Evolutionary conservation across 306 rosid species (phyloP).

Genomic region (Casuarina equisetifolia): DNA sequence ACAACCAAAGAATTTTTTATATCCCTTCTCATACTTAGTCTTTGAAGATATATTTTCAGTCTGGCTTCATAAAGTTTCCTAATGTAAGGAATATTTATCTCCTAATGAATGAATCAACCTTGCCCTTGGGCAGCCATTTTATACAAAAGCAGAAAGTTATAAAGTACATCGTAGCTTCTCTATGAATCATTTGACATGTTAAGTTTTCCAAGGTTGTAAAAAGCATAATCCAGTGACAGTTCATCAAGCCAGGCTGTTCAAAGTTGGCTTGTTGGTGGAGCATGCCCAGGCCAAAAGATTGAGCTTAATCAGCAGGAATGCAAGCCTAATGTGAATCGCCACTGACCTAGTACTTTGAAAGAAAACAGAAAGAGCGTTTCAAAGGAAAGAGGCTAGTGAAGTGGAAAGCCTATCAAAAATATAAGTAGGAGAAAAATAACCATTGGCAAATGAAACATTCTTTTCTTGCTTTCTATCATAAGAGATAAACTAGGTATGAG

Average conservation of each 20-base stretch:
- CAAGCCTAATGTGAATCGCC: neutral
- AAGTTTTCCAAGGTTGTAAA: neutral
- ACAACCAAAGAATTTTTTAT: constrained; percentile 9
- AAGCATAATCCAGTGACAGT: neutral
- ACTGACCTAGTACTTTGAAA: neutral
- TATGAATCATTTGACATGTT: neutral
- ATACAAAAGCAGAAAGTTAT: neutral
- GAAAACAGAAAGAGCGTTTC: neutral
- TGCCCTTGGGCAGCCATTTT: neutral
- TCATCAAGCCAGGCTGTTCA: neutral
- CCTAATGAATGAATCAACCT: neutral
- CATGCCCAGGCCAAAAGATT: neutral
- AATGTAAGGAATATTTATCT: neutral
- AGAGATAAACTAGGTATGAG: neutral
- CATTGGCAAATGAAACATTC: neutral
- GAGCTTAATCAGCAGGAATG: neutral
- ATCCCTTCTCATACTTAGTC: neutral
- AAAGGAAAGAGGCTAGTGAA: neutral
- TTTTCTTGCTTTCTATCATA: neutral
- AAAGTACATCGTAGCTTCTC: neutral
- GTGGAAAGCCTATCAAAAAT: neutral
- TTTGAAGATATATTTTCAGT: neutral
- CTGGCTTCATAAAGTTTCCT: neutral
- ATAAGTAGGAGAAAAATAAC: neutral
- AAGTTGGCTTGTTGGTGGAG: neutral